phyloP scores from a whole-genome alignment of 495 filamentous ascomycete species.

The Tuber magnatum region DNA sequence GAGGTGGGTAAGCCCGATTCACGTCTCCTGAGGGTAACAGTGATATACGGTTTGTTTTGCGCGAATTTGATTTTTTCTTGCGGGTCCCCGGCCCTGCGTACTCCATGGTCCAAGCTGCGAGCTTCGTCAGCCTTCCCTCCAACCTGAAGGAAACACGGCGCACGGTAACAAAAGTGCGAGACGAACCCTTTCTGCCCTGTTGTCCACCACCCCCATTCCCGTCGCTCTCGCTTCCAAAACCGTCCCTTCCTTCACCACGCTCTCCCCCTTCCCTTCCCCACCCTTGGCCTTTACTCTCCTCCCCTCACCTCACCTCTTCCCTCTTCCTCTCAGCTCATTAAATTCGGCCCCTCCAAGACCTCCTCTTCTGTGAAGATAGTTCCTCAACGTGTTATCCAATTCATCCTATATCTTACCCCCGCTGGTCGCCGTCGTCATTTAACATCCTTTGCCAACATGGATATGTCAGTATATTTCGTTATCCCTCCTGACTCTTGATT shows the following conservation, averaged over 20 bases:
- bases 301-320: background rate
- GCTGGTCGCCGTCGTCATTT: background rate
- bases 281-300: background rate
- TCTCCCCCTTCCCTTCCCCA: too few relatives aligned
- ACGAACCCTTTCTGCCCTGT: background rate
- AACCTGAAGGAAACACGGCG: background rate
- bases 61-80: fast-evolving
- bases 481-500: background rate
- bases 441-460: background rate
- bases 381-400: background rate
- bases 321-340: background rate
- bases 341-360: background rate
- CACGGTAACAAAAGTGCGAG: background rate
- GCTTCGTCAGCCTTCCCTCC: background rate
- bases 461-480: background rate
- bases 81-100: background rate
- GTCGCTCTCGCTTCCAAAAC: background rate
- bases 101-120: background rate
- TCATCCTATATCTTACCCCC: background rate
- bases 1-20: background rate
- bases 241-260: background rate
- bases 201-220: background rate
- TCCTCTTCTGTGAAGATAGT: background rate
- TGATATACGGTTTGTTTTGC: background rate
- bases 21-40: background rate